Conservation (phyloP, 1,139 yeast genomes). For the Groenewaldozyma sp. region DNA sequence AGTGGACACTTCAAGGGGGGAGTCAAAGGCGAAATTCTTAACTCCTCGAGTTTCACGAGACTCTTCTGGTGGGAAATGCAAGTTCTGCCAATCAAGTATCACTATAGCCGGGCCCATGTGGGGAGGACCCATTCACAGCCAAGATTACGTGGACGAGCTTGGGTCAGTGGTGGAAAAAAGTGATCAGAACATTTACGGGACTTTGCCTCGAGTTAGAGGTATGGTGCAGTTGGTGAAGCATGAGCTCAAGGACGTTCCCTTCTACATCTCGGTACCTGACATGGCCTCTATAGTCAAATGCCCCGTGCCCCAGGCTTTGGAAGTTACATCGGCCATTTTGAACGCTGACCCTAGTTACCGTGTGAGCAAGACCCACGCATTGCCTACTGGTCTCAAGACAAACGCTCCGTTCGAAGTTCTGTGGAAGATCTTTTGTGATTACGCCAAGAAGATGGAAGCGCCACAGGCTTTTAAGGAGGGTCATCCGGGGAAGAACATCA, state of each 20-base stretch:
- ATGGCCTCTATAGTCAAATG: constrained; percentile 67
- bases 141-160: constrained; percentile 54
- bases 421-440: constrained; percentile 52
- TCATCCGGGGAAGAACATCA: constrained; percentile 58
- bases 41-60: constrained; percentile 35
- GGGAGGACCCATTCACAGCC: constrained; percentile 69
- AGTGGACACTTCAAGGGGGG: neutral
- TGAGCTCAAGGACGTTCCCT: constrained; percentile 58
- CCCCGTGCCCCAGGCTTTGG: constrained; percentile 73
- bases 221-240: constrained; percentile 77
- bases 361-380: constrained; percentile 83
- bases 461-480: constrained; percentile 36
- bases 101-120: constrained; percentile 97
- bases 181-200: constrained; percentile 54
- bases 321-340: constrained; percentile 71
- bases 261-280: constrained; percentile 74
- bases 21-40: constrained; percentile 31
- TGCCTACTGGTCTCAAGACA: constrained; percentile 78
- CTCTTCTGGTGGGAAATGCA: constrained; percentile 44
- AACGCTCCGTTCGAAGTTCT: constrained; percentile 77
- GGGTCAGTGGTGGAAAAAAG: constrained; percentile 43
- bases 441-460: constrained; percentile 47
- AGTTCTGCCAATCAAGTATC: constrained; percentile 57
- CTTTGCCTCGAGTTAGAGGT: constrained; percentile 78
- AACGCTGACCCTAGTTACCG: constrained; percentile 55